Percentiles rank a stretch among this genome's conserved stretches.
These are phyloP conservation scores for Talaromyces sp. DNA, from an alignment of 2,329 filamentous ascomycete species.

Conservation along the genomic window DNA sequence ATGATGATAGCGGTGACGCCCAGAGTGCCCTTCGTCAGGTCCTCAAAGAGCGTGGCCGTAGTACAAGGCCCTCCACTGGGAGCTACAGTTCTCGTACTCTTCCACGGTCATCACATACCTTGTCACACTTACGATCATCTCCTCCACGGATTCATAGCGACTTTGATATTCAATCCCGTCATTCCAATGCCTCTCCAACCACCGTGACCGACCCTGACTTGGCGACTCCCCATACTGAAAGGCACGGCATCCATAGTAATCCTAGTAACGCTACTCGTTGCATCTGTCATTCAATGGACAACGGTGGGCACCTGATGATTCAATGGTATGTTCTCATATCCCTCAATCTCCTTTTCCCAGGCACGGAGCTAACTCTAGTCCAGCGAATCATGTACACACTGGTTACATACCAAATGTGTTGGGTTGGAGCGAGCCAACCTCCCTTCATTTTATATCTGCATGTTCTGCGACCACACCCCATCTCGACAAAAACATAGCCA, in stretches of 20 bases:
- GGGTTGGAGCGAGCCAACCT: constrained; percentile 54
- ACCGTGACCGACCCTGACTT: constrained; percentile 55
- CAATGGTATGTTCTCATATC: constrained; percentile 53
- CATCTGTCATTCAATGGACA: constrained; percentile 58
- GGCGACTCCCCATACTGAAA: constrained; percentile 57
- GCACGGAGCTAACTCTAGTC: background rate
- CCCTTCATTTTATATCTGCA: constrained; percentile 54
- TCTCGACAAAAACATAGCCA: constrained; percentile 41
- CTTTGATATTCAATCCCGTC: constrained; percentile 41
- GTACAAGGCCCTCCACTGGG: constrained; percentile 30
- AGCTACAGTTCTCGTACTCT: constrained; percentile 31
- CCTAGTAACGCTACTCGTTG: constrained; percentile 60
- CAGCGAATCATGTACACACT: constrained; percentile 65
- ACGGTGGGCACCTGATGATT: constrained; percentile 59
- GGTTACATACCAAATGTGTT: constrained; percentile 62
- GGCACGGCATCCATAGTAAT: constrained; percentile 45
- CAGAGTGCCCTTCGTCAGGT: constrained; percentile 52
- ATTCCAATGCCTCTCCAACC: constrained; percentile 52
- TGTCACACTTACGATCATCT: constrained; percentile 46
- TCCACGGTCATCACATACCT: constrained; percentile 35
- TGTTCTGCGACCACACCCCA: constrained; percentile 53
- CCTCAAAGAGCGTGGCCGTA: constrained; percentile 38
- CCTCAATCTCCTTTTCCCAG: background rate
- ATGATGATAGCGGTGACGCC: constrained; percentile 44
- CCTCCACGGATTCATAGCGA: constrained; percentile 43